Evolutionary conservation across 495 filamentous ascomycete genomes (phyloP).

Genomic region (Cudoniella acicularis): DNA sequence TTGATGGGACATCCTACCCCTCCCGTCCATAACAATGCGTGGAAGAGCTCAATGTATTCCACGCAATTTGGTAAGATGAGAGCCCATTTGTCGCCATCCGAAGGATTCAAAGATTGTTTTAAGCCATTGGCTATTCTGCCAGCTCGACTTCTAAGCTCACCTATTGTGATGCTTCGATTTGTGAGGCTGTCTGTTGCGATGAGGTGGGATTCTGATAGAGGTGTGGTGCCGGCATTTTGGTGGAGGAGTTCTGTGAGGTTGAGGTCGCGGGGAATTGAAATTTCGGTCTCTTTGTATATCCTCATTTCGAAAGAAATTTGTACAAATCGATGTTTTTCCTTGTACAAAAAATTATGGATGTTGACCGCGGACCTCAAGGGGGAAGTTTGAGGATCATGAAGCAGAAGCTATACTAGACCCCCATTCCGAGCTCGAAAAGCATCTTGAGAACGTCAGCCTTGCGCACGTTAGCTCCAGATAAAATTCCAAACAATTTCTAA

Average conservation of each 20-base stretch:
- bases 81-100: constrained; percentile 31
- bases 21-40: constrained; percentile 74
- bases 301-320: constrained; percentile 20
- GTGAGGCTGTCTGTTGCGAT: constrained; percentile 37
- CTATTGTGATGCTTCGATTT: constrained; percentile 34
- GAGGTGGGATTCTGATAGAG: constrained; percentile 31
- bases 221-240: constrained; percentile 23
- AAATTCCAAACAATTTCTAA: neutral
- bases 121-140: constrained; percentile 33
- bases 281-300: constrained; percentile 28
- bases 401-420: no score
- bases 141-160: constrained; percentile 31
- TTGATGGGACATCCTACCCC: constrained; percentile 77
- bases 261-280: constrained; percentile 30
- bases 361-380: no score
- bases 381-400: no score
- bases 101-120: constrained; percentile 23
- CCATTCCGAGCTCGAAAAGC: neutral
- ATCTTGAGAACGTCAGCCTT: neutral
- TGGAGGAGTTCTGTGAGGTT: constrained; percentile 36
- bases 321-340: neutral
- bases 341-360: neutral
- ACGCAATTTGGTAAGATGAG: constrained; percentile 35
- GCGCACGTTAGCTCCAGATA: neutral
- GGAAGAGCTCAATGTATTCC: constrained; percentile 34